Conservation (phyloP, 2,329 filamentous ascomycete genomes). For the Aquanectria penicillioides region DNA sequence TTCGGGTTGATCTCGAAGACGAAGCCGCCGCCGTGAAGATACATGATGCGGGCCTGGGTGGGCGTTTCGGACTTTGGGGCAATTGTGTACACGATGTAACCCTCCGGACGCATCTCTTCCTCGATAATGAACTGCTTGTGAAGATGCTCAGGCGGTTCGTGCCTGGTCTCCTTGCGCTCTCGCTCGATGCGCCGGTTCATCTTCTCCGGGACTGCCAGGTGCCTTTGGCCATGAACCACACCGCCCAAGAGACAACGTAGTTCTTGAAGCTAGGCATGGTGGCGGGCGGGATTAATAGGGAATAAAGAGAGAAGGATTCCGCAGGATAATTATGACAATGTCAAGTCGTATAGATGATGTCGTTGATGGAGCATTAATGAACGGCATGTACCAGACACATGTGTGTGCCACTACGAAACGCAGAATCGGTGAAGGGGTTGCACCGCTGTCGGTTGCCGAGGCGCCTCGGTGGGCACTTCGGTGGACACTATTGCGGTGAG, state of each 20-base stretch:
- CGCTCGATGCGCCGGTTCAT: conserved; percentile 38
- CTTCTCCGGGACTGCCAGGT: conserved; percentile 38
- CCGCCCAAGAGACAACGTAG: conserved; percentile 40
- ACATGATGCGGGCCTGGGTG: conserved; percentile 42
- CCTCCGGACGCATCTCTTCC: conserved; percentile 31
- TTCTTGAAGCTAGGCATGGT: conserved; percentile 42
- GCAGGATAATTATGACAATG: too few relatives aligned
- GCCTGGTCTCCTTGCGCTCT: conserved; percentile 31
- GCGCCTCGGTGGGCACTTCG: background rate
- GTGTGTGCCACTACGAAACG: too few relatives aligned
- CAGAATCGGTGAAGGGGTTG: too few relatives aligned
- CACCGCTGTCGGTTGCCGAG: conserved; percentile 12
- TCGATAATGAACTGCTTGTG: conserved; percentile 41
- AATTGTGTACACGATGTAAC: conserved; percentile 42
- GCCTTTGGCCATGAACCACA: conserved; percentile 41
- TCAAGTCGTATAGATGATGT: too few relatives aligned
- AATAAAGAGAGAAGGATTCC: too few relatives aligned
- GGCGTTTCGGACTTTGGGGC: conserved; percentile 44
- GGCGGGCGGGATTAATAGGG: background rate
- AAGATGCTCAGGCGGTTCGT: conserved; percentile 37
- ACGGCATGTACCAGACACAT: too few relatives aligned
- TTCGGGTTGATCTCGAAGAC: conserved; percentile 41
- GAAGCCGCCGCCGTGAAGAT: conserved; percentile 46
- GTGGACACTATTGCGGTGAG: conserved; percentile 21
- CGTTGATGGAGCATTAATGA: too few relatives aligned